Percentiles rank a stretch among this genome's conserved stretches.
These are phyloP conservation scores for Nepenthes mirabilis DNA, from an alignment of 148 eudicot genomes.

Conservation along the genomic window DNA sequence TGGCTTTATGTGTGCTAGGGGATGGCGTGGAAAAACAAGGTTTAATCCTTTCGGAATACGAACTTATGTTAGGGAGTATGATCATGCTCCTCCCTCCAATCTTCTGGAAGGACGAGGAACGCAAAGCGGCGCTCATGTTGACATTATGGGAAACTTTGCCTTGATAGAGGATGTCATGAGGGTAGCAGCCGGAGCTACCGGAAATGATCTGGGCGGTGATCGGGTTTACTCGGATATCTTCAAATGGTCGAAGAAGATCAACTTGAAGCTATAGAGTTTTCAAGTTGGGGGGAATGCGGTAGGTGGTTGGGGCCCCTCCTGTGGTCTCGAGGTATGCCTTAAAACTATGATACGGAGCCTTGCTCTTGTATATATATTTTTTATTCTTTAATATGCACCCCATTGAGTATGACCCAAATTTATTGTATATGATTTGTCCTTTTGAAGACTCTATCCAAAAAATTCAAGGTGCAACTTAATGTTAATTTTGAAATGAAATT, in stretches of 20 bases:
- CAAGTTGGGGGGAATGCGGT: too few species aligned
- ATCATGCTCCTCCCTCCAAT: constrained; percentile 86
- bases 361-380: too few species aligned
- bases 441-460: too few species aligned
- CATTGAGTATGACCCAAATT: too few species aligned
- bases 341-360: too few species aligned
- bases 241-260: constrained; percentile 73
- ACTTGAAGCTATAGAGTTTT: constrained; percentile 24
- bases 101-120: constrained; percentile 92
- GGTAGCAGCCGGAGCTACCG: constrained; percentile 78
- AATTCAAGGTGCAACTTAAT: too few species aligned
- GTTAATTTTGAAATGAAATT: too few species aligned
- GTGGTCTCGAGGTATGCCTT: too few species aligned
- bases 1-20: constrained; percentile 92
- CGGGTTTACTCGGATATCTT: constrained; percentile 70
- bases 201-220: constrained; percentile 86
- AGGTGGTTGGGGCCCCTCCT: too few species aligned
- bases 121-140: constrained; percentile 93
- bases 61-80: constrained; percentile 61
- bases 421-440: too few species aligned
- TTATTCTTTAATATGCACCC: too few species aligned
- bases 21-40: constrained; percentile 90
- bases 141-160: constrained; percentile 92
- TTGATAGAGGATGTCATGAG: constrained; percentile 85
- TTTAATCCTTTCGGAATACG: constrained; percentile 78